phyloP scores from a whole-genome alignment of 176 grass and related monocot species.

The Oryza punctata region DNA sequence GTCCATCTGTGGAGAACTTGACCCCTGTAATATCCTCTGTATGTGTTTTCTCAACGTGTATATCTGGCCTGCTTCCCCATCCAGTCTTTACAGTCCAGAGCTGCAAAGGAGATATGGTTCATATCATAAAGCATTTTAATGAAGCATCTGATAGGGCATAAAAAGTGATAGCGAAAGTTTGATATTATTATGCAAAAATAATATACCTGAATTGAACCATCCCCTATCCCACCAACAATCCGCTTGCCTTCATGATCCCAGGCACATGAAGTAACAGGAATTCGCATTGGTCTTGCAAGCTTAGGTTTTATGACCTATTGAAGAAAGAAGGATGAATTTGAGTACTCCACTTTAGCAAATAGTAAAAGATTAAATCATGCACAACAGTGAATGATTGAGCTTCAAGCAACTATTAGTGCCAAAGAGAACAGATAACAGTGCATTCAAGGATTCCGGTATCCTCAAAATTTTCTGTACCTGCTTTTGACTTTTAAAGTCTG shows the following conservation, averaged over 20 bases:
- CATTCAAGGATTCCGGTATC: constrained; percentile 29
- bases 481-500: constrained; percentile 92
- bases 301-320: constrained; percentile 97
- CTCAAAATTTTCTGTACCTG: constrained; percentile 51
- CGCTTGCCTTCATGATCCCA: constrained; percentile 94
- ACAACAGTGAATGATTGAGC: constrained; percentile 17
- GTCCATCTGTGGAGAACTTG: constrained; percentile 91
- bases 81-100: constrained; percentile 94
- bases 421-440: constrained; percentile 2
- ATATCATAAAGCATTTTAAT: constrained; percentile 8
- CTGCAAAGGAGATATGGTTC: constrained; percentile 46
- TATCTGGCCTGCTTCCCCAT: constrained; percentile 99
- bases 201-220: constrained; percentile 90
- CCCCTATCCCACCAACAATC: constrained; percentile 88
- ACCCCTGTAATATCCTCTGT: constrained; percentile 91
- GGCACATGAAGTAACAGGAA: constrained; percentile 88
- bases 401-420: background rate
- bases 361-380: constrained; percentile 4
- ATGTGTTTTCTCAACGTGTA: constrained; percentile 83
- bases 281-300: constrained; percentile 72
- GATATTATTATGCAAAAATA: constrained; percentile 10
- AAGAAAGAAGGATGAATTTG: constrained; percentile 8
- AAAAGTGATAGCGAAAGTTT: background rate
- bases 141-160: background rate
- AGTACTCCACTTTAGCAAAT: background rate